Base-by-base conservation (phyloP, 306 rosid genomes). In the Vigna mungo region DNA sequence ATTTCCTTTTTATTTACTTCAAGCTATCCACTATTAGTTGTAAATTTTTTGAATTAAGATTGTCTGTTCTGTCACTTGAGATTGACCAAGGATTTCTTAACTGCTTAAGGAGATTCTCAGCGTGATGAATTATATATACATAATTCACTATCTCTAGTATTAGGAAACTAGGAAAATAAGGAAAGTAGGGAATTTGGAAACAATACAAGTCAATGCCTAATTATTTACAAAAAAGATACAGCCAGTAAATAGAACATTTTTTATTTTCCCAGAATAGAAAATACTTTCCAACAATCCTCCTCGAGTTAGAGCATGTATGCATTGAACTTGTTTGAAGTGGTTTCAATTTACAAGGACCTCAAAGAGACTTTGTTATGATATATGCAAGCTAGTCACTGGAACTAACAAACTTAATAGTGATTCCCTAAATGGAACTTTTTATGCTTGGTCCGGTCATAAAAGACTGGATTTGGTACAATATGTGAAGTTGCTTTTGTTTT, bases 1-100 rank as follows among this genome's bases (percentile, higher is more conserved):
- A 43, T 72, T 68, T 77, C 34, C 61, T 73, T 52, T 52, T 39
- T 47, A 53, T 52, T 63, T 7, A 46, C 32, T 61, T 74, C 53
- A 49, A 4, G 15, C 20, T 60, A 59, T 60, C 21, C 63, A n/a
- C 17, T 30, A 34, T 5, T 55, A 30, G 30, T 54, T 46, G 25
- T 62, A 46, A 52, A 68, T 37, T 69, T 49, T 69, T 32, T 69
- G 54, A 63, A 43, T 54, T 78, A 15, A n/a, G 49, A 36, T 9
- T 48, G 16, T 78, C 7, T 47, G 5, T 58, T 48, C 7, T 15
- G 34, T 70, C 68, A 63, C 16, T 63, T 37, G 69, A 36, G 71
- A 17, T 39, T 32, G 17, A 39, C 39, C 16, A 10, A n/a, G 27
- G 70, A 64, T 36, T 32, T 61, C 8, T 61, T 4, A 61, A 61